These are phyloP conservation scores for Scheffersomyces insectosa DNA, from an alignment of 1,139 yeast species.

Conservation along the genomic window DNA sequence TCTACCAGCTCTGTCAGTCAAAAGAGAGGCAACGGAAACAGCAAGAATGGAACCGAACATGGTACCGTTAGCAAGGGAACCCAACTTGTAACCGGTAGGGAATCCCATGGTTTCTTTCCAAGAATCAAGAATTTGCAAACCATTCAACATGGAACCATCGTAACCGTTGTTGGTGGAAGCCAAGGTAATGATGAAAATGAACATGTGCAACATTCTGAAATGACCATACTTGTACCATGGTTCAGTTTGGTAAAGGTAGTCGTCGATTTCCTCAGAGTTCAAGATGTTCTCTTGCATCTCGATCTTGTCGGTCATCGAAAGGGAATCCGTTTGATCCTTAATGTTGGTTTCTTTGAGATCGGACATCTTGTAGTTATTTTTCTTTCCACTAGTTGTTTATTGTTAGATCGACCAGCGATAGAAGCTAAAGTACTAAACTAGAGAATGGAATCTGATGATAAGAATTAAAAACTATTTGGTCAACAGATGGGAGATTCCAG, in stretches of 20 bases:
- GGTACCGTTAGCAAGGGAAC: slow-evolving; percentile 22
- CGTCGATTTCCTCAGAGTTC: slow-evolving; percentile 6
- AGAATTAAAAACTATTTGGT: too few relatives aligned
- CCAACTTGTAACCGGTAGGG: slow-evolving; percentile 19
- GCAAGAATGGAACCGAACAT: slow-evolving; percentile 22
- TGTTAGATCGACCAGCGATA: slow-evolving; percentile 1
- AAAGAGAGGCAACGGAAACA: slow-evolving; percentile 28
- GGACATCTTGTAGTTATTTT: slow-evolving; percentile 3
- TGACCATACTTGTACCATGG: slow-evolving; percentile 13
- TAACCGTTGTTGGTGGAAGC: slow-evolving; percentile 23
- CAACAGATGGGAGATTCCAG: background rate
- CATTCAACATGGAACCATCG: slow-evolving; percentile 24
- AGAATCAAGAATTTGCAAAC: slow-evolving; percentile 18
- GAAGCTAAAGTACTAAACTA: background rate
- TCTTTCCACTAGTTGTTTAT: background rate
- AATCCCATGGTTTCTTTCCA: slow-evolving; percentile 19
- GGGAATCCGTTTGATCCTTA: slow-evolving; percentile 3
- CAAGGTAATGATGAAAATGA: slow-evolving; percentile 17
- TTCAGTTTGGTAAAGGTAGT: slow-evolving; percentile 3
- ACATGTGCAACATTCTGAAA: slow-evolving; percentile 10
- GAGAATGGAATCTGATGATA: too few relatives aligned
- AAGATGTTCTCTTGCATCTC: slow-evolving; percentile 6
- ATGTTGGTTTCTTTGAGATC: slow-evolving; percentile 3
- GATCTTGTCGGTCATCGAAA: slow-evolving; percentile 8
- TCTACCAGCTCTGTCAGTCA: slow-evolving; percentile 52